phyloP scores from a whole-genome alignment of 2,329 filamentous ascomycete genomes.

The Akanthomyces lecanii region DNA sequence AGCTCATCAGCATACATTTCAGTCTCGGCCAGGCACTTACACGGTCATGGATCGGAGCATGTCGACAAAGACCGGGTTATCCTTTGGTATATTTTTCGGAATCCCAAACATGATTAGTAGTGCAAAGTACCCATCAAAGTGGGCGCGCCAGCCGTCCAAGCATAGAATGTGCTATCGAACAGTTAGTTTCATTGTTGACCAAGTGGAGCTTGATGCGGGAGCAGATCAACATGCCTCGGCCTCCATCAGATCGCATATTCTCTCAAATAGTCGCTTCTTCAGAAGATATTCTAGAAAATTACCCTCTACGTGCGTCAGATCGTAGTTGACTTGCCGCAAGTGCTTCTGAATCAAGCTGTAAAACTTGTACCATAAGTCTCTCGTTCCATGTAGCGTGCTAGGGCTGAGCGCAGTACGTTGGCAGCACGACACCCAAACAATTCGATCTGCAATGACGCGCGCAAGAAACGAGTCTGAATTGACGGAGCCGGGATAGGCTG shows the following conservation, averaged over 20 bases:
- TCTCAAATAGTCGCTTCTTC: conserved; percentile 10
- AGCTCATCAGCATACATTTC: neutral
- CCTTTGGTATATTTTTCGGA: neutral
- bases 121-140: conserved; percentile 12
- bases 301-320: conserved; percentile 2
- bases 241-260: conserved; percentile 15
- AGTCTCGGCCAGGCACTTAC: neutral
- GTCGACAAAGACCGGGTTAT: conserved; percentile 11
- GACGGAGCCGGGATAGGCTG: conserved; percentile 5
- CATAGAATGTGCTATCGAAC: conserved; percentile 9
- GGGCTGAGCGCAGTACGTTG: conserved; percentile 3
- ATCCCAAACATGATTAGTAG: conserved; percentile 11
- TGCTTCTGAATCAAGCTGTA: conserved; percentile 4
- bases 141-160: conserved; percentile 12
- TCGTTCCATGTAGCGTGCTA: neutral
- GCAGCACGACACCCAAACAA: conserved; percentile 8
- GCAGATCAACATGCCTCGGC: conserved; percentile 6
- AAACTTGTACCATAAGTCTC: conserved; percentile 6
- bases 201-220: neutral
- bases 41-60: conserved; percentile 4
- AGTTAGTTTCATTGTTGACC: neutral
- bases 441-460: conserved; percentile 12
- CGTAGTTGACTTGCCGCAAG: conserved; percentile 6
- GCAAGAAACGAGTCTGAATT: conserved; percentile 13
- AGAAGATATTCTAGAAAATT: neutral